Percentiles rank a stretch among this genome's conserved stretches.
Evolutionary conservation across 2,329 filamentous ascomycete genomes (phyloP).

Genomic region (Nannizziopsis arthrosporioides): DNA sequence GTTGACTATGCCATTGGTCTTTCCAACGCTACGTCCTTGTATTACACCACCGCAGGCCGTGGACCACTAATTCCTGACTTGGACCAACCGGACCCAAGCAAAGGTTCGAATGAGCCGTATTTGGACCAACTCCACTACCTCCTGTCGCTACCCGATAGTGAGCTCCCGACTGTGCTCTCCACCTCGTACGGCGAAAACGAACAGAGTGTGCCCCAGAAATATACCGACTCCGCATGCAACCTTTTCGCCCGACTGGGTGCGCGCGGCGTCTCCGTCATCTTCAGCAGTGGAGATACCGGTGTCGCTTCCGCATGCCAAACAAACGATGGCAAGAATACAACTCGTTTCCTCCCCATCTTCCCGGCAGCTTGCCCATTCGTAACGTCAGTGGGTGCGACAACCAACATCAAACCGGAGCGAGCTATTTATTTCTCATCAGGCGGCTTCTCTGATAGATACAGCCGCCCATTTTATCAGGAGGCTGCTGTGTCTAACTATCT

Average conservation of each 20-base stretch:
- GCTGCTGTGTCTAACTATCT: conserved; percentile 38
- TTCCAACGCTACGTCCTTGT: conserved; percentile 42
- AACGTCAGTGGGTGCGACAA: conserved; percentile 51
- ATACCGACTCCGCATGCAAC: conserved; percentile 50
- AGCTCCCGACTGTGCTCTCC: conserved; percentile 54
- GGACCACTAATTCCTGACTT: conserved; percentile 42
- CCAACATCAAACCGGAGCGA: conserved; percentile 37
- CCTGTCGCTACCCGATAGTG: conserved; percentile 40
- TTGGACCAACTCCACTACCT: conserved; percentile 53
- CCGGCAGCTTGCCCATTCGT: conserved; percentile 51
- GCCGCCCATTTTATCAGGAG: conserved; percentile 38
- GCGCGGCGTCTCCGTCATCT: conserved; percentile 56
- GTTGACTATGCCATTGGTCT: conserved; percentile 50
- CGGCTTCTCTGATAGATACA: conserved; percentile 41
- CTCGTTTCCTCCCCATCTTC: conserved; percentile 44
- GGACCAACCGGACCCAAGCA: conserved; percentile 28
- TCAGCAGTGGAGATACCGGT: conserved; percentile 52
- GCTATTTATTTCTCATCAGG: conserved; percentile 41
- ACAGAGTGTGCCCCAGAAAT: conserved; percentile 47
- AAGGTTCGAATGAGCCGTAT: conserved; percentile 54
- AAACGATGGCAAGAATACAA: conserved; percentile 45
- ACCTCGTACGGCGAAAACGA: conserved; percentile 62
- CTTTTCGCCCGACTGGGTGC: conserved; percentile 53
- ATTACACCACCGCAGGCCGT: conserved; percentile 49
- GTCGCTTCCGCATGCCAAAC: conserved; percentile 44